Percentiles rank a stretch among this genome's conserved stretches.
phyloP scores from a whole-genome alignment of 352 stramenopile genomes.

The Pythium volutum region DNA sequence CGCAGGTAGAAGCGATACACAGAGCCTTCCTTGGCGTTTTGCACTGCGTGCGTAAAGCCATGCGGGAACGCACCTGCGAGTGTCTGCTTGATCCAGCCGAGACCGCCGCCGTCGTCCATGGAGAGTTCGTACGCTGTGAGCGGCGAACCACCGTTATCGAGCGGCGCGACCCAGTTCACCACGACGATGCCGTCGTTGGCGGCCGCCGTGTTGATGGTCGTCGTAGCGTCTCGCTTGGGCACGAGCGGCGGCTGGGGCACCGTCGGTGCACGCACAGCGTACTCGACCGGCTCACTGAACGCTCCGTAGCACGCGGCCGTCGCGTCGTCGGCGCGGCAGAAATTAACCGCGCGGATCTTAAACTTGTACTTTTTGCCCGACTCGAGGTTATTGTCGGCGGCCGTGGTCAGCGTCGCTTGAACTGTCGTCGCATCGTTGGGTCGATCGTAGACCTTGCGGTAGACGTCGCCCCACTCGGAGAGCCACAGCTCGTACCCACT shows the following conservation, averaged over 20 bases:
- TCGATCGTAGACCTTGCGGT: constrained; percentile 93
- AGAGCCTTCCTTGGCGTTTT: constrained; percentile 67
- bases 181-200: constrained; percentile 54
- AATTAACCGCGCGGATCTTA: constrained; percentile 93
- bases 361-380: constrained; percentile 92
- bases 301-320: constrained; percentile 82
- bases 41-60: constrained; percentile 42
- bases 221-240: constrained; percentile 55
- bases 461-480: constrained; percentile 91
- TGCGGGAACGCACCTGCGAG: constrained; percentile 48
- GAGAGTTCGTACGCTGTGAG: constrained; percentile 93
- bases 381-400: constrained; percentile 86
- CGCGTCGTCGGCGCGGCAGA: constrained; percentile 78
- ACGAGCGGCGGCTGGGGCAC: constrained; percentile 79
- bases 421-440: constrained; percentile 71
- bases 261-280: constrained; percentile 84
- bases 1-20: constrained; percentile 93
- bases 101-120: constrained; percentile 67
- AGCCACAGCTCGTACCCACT: constrained; percentile 96
- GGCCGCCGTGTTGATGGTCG: constrained; percentile 56
- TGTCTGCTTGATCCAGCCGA: constrained; percentile 42
- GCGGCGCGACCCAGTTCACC: constrained; percentile 83
- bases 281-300: constrained; percentile 89
- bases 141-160: constrained; percentile 91
- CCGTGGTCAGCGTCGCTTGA: constrained; percentile 73